phyloP scores from a whole-genome alignment of 768 basidiomycete genomes.

The Tricholomella constricta region DNA sequence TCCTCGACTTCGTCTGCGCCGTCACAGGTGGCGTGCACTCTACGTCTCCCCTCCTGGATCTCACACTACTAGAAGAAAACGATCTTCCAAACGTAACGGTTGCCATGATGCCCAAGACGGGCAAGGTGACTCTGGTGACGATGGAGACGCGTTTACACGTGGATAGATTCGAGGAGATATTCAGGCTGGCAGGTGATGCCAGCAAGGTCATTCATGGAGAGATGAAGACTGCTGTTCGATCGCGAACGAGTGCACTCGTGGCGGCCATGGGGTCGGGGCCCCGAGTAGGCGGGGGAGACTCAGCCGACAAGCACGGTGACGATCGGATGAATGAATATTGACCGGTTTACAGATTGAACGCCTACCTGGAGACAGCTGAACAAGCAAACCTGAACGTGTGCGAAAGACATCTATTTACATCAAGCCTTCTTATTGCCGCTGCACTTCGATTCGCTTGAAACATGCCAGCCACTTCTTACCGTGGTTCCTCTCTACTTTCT shows the following conservation, averaged over 20 bases:
- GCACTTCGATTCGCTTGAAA: slow-evolving; percentile 65
- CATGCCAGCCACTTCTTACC: slow-evolving; percentile 94
- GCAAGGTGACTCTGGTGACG: slow-evolving; percentile 82
- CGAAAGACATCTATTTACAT: neutral
- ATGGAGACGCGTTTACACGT: slow-evolving; percentile 96
- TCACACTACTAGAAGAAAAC: slow-evolving; percentile 87
- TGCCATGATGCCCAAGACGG: slow-evolving; percentile 86
- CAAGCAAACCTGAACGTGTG: slow-evolving; percentile 8
- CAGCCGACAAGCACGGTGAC: slow-evolving; percentile 35
- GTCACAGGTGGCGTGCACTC: slow-evolving; percentile 87
- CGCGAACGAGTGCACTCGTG: slow-evolving; percentile 62
- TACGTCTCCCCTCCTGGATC: slow-evolving; percentile 79
- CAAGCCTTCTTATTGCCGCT: slow-evolving; percentile 25
- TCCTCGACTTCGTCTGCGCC: slow-evolving; percentile 90
- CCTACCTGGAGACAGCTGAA: slow-evolving; percentile 1
- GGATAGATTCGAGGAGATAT: slow-evolving; percentile 89
- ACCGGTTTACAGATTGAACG: slow-evolving; percentile 10
- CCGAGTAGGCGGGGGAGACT: slow-evolving; percentile 28
- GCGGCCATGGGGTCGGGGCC: slow-evolving; percentile 57
- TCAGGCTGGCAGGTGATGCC: slow-evolving; percentile 76
- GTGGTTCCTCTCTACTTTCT: slow-evolving; percentile 90
- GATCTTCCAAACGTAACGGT: slow-evolving; percentile 88
- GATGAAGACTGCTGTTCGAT: slow-evolving; percentile 75
- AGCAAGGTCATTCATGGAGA: slow-evolving; percentile 77
- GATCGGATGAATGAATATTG: slow-evolving; percentile 39